These are phyloP conservation scores for Pseudophaeomoniella oleicola DNA, from an alignment of 2,329 filamentous ascomycete genomes.

Conservation along the genomic window DNA sequence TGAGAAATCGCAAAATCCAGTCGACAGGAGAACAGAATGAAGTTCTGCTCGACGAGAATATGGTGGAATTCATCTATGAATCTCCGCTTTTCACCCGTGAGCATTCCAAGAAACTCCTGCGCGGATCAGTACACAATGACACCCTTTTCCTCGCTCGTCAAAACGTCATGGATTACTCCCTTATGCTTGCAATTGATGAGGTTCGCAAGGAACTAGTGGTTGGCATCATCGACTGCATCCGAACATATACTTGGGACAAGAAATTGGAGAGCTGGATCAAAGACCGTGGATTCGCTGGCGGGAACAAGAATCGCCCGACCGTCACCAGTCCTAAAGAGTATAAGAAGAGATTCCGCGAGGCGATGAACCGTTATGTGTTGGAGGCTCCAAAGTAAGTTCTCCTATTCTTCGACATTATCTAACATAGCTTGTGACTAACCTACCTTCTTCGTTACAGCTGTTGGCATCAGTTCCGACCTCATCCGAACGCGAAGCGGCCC, in stretches of 20 bases:
- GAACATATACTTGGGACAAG: slow-evolving; percentile 99
- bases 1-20: slow-evolving; percentile 96
- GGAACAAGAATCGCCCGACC: slow-evolving; percentile 72
- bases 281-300: slow-evolving; percentile 69
- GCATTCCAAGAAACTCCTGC: slow-evolving; percentile 85
- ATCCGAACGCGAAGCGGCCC: slow-evolving; percentile 4
- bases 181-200: slow-evolving; percentile 97
- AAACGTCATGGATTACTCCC: slow-evolving; percentile 97
- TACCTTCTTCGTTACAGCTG: slow-evolving; percentile 18
- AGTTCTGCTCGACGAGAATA: slow-evolving; percentile 92
- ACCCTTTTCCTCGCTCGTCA: slow-evolving; percentile 88
- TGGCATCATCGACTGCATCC: slow-evolving; percentile 95
- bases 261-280: slow-evolving; percentile 99
- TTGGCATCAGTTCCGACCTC: slow-evolving; percentile 27
- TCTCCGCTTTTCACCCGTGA: slow-evolving; percentile 89
- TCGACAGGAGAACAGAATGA: slow-evolving; percentile 92
- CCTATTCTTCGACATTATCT: background rate
- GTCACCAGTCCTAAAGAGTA: slow-evolving; percentile 97
- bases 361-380: slow-evolving; percentile 73
- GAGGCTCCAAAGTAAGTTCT: slow-evolving; percentile 32
- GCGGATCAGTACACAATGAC: slow-evolving; percentile 91
- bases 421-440: too few relatives aligned
- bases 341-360: slow-evolving; percentile 86
- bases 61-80: slow-evolving; percentile 98
- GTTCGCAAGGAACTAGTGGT: slow-evolving; percentile 80